Evolutionary conservation across 176 grass and related monocot genomes (phyloP).

Genomic region (Chrysopogon serrulatus): DNA sequence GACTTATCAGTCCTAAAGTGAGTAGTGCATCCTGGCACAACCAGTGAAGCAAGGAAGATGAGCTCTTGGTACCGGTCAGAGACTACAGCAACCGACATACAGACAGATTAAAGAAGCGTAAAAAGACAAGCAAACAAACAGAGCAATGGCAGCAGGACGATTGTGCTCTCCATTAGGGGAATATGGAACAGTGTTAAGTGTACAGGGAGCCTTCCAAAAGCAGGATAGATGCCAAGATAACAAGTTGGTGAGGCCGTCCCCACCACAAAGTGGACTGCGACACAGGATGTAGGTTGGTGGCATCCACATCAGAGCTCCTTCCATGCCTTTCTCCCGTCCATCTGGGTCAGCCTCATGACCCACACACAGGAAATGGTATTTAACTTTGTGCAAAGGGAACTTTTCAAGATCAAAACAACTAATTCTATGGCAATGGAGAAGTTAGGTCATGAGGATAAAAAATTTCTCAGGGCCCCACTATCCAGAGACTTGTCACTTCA

Average conservation of each 20-base stretch:
- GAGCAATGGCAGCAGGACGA: neutral
- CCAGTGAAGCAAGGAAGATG: neutral
- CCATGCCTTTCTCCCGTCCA: neutral
- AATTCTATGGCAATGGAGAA: constrained; percentile 44
- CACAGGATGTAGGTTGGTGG: constrained; percentile 27
- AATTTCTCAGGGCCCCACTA: constrained; percentile 9
- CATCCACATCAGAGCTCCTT: constrained; percentile 34
- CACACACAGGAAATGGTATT: constrained; percentile 14
- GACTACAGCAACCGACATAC: neutral
- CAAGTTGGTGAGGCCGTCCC: constrained; percentile 1
- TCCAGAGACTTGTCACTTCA: constrained; percentile 7
- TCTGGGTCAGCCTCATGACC: constrained; percentile 15
- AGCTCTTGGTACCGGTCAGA: neutral
- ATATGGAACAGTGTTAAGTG: constrained; percentile 7
- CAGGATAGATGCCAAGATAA: constrained; percentile 28
- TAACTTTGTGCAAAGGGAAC: constrained; percentile 24
- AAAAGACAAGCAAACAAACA: neutral
- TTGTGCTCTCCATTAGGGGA: constrained; percentile 1
- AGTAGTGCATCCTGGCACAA: constrained; percentile 9
- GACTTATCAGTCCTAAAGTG: constrained; percentile 21
- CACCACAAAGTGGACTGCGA: constrained; percentile 25
- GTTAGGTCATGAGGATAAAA: constrained; percentile 44
- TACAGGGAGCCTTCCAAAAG: neutral
- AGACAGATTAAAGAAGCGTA: neutral
- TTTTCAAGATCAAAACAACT: constrained; percentile 8